Conservation (phyloP, 2,329 filamentous ascomycete species). For the Leptodontidium sp. region DNA sequence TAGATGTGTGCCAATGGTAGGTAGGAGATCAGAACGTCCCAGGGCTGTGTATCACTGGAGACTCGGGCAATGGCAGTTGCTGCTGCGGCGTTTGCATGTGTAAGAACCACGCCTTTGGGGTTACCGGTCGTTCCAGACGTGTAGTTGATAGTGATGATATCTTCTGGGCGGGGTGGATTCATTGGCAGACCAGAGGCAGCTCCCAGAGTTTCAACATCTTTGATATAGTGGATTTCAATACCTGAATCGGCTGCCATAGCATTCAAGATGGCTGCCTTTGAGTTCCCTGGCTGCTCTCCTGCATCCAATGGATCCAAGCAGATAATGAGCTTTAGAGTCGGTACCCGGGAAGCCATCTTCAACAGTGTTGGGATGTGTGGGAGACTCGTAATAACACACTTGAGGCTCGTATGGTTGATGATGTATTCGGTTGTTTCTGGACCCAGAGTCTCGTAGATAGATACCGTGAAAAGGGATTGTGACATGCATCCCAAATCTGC, state of each 20-base stretch:
- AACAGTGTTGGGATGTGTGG: conserved; percentile 83
- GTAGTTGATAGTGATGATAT: conserved; percentile 90
- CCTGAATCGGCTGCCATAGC: conserved; percentile 77
- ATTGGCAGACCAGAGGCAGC: conserved; percentile 72
- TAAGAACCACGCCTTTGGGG: conserved; percentile 85
- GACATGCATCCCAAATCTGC: conserved; percentile 88
- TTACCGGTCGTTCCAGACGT: conserved; percentile 85
- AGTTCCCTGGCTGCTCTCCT: conserved; percentile 78
- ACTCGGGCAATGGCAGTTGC: conserved; percentile 70
- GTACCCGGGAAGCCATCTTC: conserved; percentile 79
- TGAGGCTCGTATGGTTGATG: conserved; percentile 85
- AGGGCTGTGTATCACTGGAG: conserved; percentile 55
- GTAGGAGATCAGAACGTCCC: conserved; percentile 81
- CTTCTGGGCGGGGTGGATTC: conserved; percentile 75
- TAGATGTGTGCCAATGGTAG: conserved; percentile 95
- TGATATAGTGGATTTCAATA: conserved; percentile 80
- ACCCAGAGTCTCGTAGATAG: conserved; percentile 94
- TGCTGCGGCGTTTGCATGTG: conserved; percentile 81
- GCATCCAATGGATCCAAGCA: conserved; percentile 83
- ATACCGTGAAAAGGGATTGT: conserved; percentile 88
- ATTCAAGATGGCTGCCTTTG: conserved; percentile 81
- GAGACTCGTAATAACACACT: conserved; percentile 79
- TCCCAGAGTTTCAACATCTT: conserved; percentile 84
- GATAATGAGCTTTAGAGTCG: conserved; percentile 85
- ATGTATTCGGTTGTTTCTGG: conserved; percentile 94